Evolutionary conservation across 768 basidiomycete genomes (phyloP).

Genomic region (Boletus fagicola): DNA sequence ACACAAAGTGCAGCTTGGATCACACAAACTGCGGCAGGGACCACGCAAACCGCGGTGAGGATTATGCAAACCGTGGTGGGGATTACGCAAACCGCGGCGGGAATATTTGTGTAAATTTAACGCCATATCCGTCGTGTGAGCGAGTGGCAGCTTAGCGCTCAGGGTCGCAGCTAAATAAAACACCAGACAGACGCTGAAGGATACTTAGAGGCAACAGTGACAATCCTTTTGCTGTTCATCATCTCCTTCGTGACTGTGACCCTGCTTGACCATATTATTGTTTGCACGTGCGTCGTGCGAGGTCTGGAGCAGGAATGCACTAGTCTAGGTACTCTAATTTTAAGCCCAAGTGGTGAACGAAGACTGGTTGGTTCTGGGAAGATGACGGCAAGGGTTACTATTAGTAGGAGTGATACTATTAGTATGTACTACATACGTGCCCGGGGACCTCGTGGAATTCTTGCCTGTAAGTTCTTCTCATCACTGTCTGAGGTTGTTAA

Average conservation of each 20-base stretch:
- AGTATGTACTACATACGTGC: too few species aligned
- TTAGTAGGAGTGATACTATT: background rate
- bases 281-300: too few species aligned
- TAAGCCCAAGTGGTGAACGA: background rate
- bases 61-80: too few species aligned
- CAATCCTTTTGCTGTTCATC: too few species aligned
- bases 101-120: too few species aligned
- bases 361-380: background rate
- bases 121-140: too few species aligned
- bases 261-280: background rate
- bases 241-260: background rate
- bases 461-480: background rate
- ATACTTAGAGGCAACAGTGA: background rate
- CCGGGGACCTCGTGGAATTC: too few species aligned
- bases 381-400: background rate
- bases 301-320: background rate
- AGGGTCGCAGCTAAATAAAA: background rate
- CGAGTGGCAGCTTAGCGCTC: background rate
- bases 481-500: background rate
- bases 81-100: too few species aligned
- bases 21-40: too few species aligned
- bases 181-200: background rate
- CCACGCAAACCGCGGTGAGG: too few species aligned
- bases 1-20: too few species aligned
- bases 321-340: background rate